Percentiles rank a stretch among this genome's conserved stretches.
phyloP scores from a whole-genome alignment of 768 basidiomycete species.

The Galerina marginata region DNA sequence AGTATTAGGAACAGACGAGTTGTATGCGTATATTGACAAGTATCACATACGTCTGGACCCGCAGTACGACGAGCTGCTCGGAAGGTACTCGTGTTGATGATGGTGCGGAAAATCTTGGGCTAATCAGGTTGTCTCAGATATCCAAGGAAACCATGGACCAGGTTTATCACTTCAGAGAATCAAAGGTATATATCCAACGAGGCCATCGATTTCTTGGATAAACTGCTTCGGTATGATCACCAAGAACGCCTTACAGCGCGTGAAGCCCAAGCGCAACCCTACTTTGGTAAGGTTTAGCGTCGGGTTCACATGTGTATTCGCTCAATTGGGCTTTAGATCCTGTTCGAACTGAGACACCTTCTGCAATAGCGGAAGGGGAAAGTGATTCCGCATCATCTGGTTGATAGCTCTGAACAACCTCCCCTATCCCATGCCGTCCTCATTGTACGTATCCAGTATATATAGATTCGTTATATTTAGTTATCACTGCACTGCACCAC shows the following conservation, averaged over 20 bases:
- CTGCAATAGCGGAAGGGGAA: slow-evolving; percentile 60
- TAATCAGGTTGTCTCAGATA: slow-evolving; percentile 54
- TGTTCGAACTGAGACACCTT: slow-evolving; percentile 55
- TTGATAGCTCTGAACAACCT: slow-evolving; percentile 33
- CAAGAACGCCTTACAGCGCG: slow-evolving; percentile 95
- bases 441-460: slow-evolving; percentile 40
- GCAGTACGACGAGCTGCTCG: slow-evolving; percentile 95
- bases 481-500: slow-evolving; percentile 17
- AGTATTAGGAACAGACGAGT: slow-evolving; percentile 94
- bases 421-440: slow-evolving; percentile 29
- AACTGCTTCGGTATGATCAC: slow-evolving; percentile 94
- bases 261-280: slow-evolving; percentile 91
- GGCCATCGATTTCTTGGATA: slow-evolving; percentile 95
- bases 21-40: slow-evolving; percentile 91
- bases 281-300: slow-evolving; percentile 69
- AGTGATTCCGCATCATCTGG: slow-evolving; percentile 63
- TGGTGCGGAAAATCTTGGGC: background rate
- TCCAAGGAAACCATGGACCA: slow-evolving; percentile 92
- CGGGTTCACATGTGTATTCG: slow-evolving; percentile 14
- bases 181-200: slow-evolving; percentile 97
- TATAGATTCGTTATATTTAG: slow-evolving; percentile 41
- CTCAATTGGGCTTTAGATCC: slow-evolving; percentile 55
- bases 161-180: slow-evolving; percentile 95
- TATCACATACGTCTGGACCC: slow-evolving; percentile 95
- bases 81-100: slow-evolving; percentile 55